A percentile compares a stretch with the other conserved stretches of the same genome.
These are phyloP conservation scores for Fraxinus anomala DNA, from an alignment of 257 asterid species.

Conservation along the genomic window DNA sequence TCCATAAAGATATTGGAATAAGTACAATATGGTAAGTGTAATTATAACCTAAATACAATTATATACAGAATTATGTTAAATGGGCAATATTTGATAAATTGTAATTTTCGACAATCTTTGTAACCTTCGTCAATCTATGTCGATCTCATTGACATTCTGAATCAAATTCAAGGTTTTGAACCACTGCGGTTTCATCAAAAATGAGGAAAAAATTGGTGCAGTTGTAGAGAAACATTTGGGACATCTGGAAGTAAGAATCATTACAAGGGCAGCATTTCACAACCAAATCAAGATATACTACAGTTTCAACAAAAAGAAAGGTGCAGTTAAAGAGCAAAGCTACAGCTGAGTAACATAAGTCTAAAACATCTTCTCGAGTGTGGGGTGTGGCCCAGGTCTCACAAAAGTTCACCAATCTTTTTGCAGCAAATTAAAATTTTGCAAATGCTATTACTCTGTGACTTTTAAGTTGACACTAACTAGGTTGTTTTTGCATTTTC, in stretches of 20 bases:
- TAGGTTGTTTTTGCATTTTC: too few relatives aligned
- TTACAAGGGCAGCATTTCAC: neutral
- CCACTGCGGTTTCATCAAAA: neutral
- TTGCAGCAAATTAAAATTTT: neutral
- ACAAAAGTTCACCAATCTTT: neutral
- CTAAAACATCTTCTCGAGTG: neutral
- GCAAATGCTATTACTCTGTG: neutral
- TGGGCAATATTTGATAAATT: too few relatives aligned
- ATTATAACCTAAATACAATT: too few relatives aligned
- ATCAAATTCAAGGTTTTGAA: neutral
- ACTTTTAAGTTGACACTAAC: neutral
- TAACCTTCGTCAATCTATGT: too few relatives aligned
- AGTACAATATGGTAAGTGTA: too few relatives aligned
- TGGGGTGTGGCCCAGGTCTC: too few relatives aligned
- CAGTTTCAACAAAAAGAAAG: neutral
- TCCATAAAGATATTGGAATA: too few relatives aligned
- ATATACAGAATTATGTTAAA: too few relatives aligned
- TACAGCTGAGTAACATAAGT: neutral
- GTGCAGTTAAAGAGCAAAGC: neutral
- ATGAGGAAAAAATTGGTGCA: neutral
- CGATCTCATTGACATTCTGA: too few relatives aligned
- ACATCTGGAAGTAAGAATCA: neutral
- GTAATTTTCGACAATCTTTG: too few relatives aligned
- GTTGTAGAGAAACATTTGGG: neutral
- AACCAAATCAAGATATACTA: neutral